These are phyloP conservation scores for Botrytis fragariae DNA, from an alignment of 2,329 filamentous ascomycete species.

Conservation along the genomic window DNA sequence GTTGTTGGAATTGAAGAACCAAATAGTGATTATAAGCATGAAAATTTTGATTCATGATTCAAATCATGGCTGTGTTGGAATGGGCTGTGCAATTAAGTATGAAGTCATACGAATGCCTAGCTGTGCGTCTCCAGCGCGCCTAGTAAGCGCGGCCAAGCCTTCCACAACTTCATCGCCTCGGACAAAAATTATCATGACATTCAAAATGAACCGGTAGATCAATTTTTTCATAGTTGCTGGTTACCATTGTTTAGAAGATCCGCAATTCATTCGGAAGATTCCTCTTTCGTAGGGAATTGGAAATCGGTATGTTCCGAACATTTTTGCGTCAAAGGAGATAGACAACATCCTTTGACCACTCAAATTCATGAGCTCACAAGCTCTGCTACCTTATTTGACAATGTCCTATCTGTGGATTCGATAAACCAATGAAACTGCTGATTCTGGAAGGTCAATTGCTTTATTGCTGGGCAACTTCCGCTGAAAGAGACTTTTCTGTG, in stretches of 20 bases:
- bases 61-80: background rate
- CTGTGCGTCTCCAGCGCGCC: background rate
- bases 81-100: background rate
- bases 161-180: background rate
- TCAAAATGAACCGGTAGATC: background rate
- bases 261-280: background rate
- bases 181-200: background rate
- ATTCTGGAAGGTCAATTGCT: background rate
- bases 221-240: too few relatives aligned
- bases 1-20: background rate
- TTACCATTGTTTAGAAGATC: background rate
- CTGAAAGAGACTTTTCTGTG: background rate
- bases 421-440: background rate
- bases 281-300: background rate
- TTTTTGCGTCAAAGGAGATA: background rate
- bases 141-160: background rate
- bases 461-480: slow-evolving; percentile 5
- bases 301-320: background rate
- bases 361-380: background rate
- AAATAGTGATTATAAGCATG: background rate
- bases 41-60: background rate
- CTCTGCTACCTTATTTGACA: background rate
- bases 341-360: background rate
- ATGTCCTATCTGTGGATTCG: background rate
- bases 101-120: background rate